A percentile compares a stretch with the other conserved stretches of the same genome.
phyloP scores from a whole-genome alignment of 768 basidiomycete genomes.

The Glaciozyma antarctica region DNA sequence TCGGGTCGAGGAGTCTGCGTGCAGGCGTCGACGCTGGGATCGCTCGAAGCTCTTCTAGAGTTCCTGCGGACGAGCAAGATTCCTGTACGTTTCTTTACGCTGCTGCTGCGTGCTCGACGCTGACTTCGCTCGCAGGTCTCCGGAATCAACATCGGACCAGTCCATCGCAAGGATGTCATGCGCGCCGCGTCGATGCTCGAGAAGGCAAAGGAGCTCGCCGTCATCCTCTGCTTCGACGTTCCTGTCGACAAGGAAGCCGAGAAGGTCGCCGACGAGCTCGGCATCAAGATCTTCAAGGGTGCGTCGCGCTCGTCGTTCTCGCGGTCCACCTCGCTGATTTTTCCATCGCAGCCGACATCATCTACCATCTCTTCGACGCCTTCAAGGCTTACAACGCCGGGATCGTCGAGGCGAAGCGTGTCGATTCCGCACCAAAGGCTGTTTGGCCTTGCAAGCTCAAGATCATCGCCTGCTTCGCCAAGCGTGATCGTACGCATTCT shows the following conservation, averaged over 20 bases:
- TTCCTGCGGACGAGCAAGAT: slow-evolving; percentile 94
- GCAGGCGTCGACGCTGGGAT: slow-evolving; percentile 92
- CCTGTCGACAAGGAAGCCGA: slow-evolving; percentile 87
- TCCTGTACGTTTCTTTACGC: slow-evolving; percentile 43
- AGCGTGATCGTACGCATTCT: slow-evolving; percentile 58
- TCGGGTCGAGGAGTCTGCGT: slow-evolving; percentile 95
- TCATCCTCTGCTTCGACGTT: slow-evolving; percentile 95
- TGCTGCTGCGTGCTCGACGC: not conserved
- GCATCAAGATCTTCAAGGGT: slow-evolving; percentile 91
- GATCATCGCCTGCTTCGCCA: slow-evolving; percentile 86
- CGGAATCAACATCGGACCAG: slow-evolving; percentile 93
- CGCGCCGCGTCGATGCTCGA: slow-evolving; percentile 87
- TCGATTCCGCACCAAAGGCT: slow-evolving; percentile 84
- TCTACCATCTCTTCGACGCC: slow-evolving; percentile 93
- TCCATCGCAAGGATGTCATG: slow-evolving; percentile 92
- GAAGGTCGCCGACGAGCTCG: slow-evolving; percentile 82
- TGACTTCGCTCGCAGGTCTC: slow-evolving; percentile 48
- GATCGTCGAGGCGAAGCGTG: slow-evolving; percentile 82
- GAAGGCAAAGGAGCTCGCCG: slow-evolving; percentile 86
- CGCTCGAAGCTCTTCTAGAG: slow-evolving; percentile 88
- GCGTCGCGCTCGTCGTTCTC: slow-evolving; percentile 13
- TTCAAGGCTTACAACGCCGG: slow-evolving; percentile 90
- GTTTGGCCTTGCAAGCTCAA: slow-evolving; percentile 94
- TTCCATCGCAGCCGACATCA: slow-evolving; percentile 73
- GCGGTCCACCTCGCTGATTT: not conserved